Evolutionary conservation across 23 red algal species (phyloP).

Genomic region (Cyanidiococcus yangmingshanensis): DNA sequence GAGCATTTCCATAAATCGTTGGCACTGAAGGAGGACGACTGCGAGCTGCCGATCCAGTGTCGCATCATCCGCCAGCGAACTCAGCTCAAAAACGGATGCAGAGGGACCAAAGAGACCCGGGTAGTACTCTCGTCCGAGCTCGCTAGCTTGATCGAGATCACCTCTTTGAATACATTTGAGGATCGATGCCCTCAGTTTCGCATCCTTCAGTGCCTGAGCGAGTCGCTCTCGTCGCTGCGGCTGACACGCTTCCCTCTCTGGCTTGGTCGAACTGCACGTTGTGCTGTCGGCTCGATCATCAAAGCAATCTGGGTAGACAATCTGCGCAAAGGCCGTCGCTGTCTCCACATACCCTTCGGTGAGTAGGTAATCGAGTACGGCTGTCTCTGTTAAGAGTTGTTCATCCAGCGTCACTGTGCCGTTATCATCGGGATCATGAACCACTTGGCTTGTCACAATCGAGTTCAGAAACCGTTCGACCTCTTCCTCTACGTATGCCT

Average conservation of each 20-base stretch:
- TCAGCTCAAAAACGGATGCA: neutral
- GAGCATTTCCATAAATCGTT: slow-evolving; percentile 35
- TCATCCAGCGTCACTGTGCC: slow-evolving; percentile 22
- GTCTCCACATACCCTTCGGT: slow-evolving; percentile 66
- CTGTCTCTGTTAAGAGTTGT: slow-evolving; percentile 29
- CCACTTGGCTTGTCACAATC: neutral
- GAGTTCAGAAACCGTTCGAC: slow-evolving; percentile 4
- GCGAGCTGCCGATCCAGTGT: slow-evolving; percentile 21
- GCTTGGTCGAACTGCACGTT: neutral
- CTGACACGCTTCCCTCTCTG: neutral
- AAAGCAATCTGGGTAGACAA: slow-evolving; percentile 32
- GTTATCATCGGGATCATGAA: slow-evolving; percentile 29
- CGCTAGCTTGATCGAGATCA: neutral
- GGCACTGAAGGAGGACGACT: slow-evolving; percentile 37
- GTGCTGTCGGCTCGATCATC: slow-evolving; percentile 29
- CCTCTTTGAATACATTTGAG: neutral
- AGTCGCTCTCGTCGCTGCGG: neutral
- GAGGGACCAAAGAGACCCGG: neutral
- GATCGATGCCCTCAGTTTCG: neutral
- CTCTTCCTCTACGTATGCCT: slow-evolving; percentile 38
- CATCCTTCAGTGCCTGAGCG: neutral
- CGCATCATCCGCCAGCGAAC: slow-evolving; percentile 23
- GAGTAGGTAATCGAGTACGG: slow-evolving; percentile 69
- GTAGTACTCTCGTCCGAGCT: neutral
- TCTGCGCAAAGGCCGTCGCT: slow-evolving; percentile 62